phyloP scores from a whole-genome alignment of 1,139 yeast genomes.

The Protomyces arabidopsidicola region DNA sequence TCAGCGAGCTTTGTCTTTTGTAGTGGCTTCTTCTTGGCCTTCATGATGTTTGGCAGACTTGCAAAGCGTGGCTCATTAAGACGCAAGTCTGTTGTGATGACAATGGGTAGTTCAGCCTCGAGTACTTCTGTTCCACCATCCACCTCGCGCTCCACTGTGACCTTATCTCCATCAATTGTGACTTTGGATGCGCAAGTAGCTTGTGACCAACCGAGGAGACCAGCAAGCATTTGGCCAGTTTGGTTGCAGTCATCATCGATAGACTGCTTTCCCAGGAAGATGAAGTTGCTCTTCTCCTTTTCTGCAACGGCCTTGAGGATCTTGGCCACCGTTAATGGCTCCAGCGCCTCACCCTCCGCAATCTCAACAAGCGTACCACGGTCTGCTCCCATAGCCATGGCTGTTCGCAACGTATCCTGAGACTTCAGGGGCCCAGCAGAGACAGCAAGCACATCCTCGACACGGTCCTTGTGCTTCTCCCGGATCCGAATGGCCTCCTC shows the following conservation, averaged over 20 bases:
- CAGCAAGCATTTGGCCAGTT: constrained; percentile 97
- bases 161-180: constrained; percentile 53
- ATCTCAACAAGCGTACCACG: constrained; percentile 75
- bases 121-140: constrained; percentile 92
- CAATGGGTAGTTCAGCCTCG: constrained; percentile 71
- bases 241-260: constrained; percentile 93
- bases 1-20: constrained; percentile 66
- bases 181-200: constrained; percentile 95
- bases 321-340: constrained; percentile 90
- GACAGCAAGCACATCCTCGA: constrained; percentile 82
- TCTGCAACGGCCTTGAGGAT: constrained; percentile 69
- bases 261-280: constrained; percentile 90
- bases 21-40: constrained; percentile 94
- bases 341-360: constrained; percentile 58
- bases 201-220: constrained; percentile 92
- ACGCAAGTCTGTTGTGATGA: constrained; percentile 88
- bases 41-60: constrained; percentile 90
- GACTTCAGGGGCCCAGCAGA: constrained; percentile 85
- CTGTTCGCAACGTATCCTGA: constrained; percentile 81
- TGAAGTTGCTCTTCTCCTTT: constrained; percentile 65
- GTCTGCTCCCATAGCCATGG: constrained; percentile 93
- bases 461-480: constrained; percentile 63
- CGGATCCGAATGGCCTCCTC: constrained; percentile 85
- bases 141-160: constrained; percentile 80
- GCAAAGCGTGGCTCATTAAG: constrained; percentile 93